Percentiles rank a stretch among this genome's conserved stretches.
Conservation (phyloP, 345 rosid genomes). For the Populus pruinosa region DNA sequence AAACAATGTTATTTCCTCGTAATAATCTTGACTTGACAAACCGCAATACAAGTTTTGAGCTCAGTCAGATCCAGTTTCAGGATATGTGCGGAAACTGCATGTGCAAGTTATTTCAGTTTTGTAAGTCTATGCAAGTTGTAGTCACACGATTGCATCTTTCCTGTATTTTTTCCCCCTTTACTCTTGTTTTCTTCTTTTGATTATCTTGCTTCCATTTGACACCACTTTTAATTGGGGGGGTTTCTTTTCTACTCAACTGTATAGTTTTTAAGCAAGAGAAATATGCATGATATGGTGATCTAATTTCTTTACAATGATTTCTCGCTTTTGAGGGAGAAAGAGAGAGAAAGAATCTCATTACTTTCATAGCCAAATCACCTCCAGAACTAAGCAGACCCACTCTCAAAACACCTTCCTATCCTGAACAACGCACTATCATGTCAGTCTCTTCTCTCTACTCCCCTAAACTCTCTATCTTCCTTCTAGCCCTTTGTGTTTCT, state of each 20-base stretch:
- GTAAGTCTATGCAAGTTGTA: neutral
- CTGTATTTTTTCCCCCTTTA: neutral
- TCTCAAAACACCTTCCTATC: neutral
- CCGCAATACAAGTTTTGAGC: no score
- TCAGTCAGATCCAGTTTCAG: no score
- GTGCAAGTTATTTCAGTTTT: neutral
- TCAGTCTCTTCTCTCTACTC: constrained; percentile 13
- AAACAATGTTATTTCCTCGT: no score
- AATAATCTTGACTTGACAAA: no score
- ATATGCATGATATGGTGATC: neutral
- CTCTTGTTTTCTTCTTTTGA: neutral
- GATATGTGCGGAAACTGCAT: neutral
- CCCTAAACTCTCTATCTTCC: constrained; percentile 25
- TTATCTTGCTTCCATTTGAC: neutral
- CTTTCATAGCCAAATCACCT: constrained; percentile 12
- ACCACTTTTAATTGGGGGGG: neutral
- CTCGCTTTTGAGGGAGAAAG: neutral
- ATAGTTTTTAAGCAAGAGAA: neutral
- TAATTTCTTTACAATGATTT: neutral
- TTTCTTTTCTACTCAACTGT: neutral
- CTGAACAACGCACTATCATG: constrained; percentile 1
- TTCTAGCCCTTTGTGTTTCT: constrained; percentile 19
- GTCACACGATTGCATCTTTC: neutral
- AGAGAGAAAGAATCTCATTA: neutral
- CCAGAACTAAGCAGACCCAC: neutral